phyloP scores from a whole-genome alignment of 768 basidiomycete species.

The Termitomyces sp. region DNA sequence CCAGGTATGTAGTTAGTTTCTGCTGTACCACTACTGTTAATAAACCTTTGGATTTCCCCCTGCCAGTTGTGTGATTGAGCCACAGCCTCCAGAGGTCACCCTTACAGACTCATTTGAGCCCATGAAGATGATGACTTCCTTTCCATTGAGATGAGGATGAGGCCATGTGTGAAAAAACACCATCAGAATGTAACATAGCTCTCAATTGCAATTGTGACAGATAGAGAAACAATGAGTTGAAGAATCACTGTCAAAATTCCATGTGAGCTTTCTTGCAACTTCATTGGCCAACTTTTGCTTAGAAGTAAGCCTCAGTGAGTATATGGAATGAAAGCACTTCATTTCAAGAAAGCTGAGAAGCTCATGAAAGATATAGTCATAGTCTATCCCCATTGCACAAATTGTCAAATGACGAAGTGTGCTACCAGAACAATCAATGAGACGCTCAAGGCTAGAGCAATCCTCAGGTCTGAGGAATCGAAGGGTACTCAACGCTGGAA shows the following conservation, averaged over 20 bases:
- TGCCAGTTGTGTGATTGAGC: too few species aligned
- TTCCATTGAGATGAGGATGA: too few species aligned
- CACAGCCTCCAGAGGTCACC: too few species aligned
- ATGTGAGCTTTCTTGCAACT: not conserved
- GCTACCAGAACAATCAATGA: not conserved
- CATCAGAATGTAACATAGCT: too few species aligned
- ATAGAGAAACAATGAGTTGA: not conserved
- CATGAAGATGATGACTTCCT: not conserved
- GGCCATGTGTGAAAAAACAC: too few species aligned
- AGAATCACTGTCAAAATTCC: not conserved
- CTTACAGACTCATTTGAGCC: not conserved
- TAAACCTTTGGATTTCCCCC: too few species aligned
- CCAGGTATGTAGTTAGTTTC: too few species aligned
- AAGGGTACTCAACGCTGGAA: not conserved
- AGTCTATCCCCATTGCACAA: too few species aligned
- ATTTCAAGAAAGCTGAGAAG: not conserved
- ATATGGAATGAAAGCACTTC: not conserved
- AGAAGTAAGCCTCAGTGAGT: not conserved
- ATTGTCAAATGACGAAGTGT: not conserved
- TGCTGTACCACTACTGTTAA: too few species aligned
- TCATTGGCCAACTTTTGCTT: too few species aligned
- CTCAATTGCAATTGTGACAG: not conserved
- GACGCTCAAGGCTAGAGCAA: not conserved
- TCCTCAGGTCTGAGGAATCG: not conserved
- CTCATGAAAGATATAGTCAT: not conserved